Conservation (phyloP, 108 stramenopile genomes). For the Nitzschia inconspicua region DNA sequence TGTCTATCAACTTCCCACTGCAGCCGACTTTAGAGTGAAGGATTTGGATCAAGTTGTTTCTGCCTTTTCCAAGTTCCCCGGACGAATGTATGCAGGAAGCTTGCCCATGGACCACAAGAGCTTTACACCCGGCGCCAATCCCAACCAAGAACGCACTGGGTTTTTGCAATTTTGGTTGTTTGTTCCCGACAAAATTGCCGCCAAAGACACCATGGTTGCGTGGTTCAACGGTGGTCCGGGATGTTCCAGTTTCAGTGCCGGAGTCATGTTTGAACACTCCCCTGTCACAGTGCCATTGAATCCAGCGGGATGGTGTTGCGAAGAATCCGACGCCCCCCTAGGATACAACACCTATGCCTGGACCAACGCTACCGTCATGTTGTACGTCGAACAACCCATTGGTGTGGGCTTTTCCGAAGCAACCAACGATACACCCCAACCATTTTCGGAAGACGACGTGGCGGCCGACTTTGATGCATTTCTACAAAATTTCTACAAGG, state of each 20-base stretch:
- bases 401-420: conserved; percentile 75
- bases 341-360: conserved; percentile 29
- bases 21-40: conserved; percentile 32
- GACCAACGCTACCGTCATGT: conserved; percentile 55
- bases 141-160: conserved; percentile 6
- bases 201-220: conserved; percentile 16
- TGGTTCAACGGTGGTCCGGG: conserved; percentile 55
- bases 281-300: conserved; percentile 32
- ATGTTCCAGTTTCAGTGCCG: conserved; percentile 45
- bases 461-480: conserved; percentile 42
- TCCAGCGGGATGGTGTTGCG: conserved; percentile 22
- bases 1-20: too few relatives aligned
- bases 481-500: conserved; percentile 38
- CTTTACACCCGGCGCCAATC: not conserved
- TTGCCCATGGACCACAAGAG: conserved; percentile 36
- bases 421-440: conserved; percentile 37
- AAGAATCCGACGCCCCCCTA: conserved; percentile 10
- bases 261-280: conserved; percentile 41
- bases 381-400: conserved; percentile 78
- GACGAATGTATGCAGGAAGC: conserved; percentile 45
- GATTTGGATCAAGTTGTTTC: conserved; percentile 40
- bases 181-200: conserved; percentile 16
- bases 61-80: conserved; percentile 34
- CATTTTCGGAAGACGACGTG: conserved; percentile 43
- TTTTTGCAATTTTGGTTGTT: conserved; percentile 48